Evolutionary conservation across 768 basidiomycete species (phyloP).

Genomic region (Termitomyces sp.): DNA sequence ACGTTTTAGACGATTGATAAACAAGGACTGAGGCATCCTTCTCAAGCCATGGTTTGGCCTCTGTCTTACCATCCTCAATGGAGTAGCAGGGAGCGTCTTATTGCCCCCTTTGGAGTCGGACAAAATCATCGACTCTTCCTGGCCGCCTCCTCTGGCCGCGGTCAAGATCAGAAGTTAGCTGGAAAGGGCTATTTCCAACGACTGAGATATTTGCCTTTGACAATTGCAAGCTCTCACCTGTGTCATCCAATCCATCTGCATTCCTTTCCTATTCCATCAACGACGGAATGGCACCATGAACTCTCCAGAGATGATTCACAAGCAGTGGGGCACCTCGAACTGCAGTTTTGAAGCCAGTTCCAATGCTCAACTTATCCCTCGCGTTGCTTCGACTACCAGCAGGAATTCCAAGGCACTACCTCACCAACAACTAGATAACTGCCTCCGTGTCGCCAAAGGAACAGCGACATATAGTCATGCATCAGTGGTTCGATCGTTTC

Average conservation of each 20-base stretch:
- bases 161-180: not conserved
- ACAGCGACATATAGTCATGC: not conserved
- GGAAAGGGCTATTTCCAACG: not conserved
- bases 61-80: too few relatives aligned
- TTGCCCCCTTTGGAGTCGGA: too few relatives aligned
- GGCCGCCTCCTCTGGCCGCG: not conserved
- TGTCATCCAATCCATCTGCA: not conserved
- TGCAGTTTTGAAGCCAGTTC: too few relatives aligned
- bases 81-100: too few relatives aligned
- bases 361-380: too few relatives aligned
- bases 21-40: too few relatives aligned
- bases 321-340: too few relatives aligned
- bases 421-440: not conserved
- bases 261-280: not conserved
- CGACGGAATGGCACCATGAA: not conserved
- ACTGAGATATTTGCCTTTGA: not conserved
- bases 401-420: not conserved
- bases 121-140: too few relatives aligned
- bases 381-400: not conserved
- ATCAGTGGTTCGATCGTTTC: not conserved
- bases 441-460: not conserved
- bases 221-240: not conserved
- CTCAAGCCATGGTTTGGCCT: too few relatives aligned
- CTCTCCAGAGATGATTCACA: not conserved
- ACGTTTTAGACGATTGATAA: not conserved